These are phyloP conservation scores for Nemophila menziesii DNA, from an alignment of 257 asterid genomes.

Conservation along the genomic window DNA sequence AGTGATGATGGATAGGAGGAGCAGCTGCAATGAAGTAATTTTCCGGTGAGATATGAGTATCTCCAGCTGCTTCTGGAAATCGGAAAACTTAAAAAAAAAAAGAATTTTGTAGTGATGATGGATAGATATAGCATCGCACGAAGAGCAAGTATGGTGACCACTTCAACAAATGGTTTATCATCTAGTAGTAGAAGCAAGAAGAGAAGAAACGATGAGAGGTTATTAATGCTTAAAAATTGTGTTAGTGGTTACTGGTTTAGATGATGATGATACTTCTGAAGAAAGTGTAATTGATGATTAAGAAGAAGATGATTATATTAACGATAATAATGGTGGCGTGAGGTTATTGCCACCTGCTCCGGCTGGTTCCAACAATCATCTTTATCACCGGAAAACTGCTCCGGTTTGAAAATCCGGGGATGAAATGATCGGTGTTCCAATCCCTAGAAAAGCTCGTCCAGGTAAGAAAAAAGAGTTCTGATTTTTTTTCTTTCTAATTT, in stretches of 20 bases:
- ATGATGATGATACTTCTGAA: constrained; percentile 75
- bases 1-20: too few relatives aligned
- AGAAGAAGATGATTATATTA: constrained; percentile 56
- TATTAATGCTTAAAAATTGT: constrained; percentile 23
- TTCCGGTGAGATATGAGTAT: constrained; percentile 22
- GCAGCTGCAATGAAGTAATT: too few relatives aligned
- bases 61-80: not conserved
- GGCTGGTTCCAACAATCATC: constrained; percentile 27
- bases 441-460: constrained; percentile 95
- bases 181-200: constrained; percentile 53
- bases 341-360: constrained; percentile 42
- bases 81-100: not conserved
- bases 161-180: constrained; percentile 75
- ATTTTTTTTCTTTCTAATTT: constrained; percentile 15
- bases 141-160: constrained; percentile 58
- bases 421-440: constrained; percentile 85
- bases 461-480: too few relatives aligned
- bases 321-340: constrained; percentile 13
- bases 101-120: constrained; percentile 24
- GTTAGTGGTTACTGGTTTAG: constrained; percentile 44
- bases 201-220: constrained; percentile 49
- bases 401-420: constrained; percentile 91
- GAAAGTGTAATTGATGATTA: constrained; percentile 85
- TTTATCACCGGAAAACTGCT: constrained; percentile 57
- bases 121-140: constrained; percentile 83